Conservation (phyloP, 2,329 filamentous ascomycete genomes). For the Beauveria rudraprayagi region DNA sequence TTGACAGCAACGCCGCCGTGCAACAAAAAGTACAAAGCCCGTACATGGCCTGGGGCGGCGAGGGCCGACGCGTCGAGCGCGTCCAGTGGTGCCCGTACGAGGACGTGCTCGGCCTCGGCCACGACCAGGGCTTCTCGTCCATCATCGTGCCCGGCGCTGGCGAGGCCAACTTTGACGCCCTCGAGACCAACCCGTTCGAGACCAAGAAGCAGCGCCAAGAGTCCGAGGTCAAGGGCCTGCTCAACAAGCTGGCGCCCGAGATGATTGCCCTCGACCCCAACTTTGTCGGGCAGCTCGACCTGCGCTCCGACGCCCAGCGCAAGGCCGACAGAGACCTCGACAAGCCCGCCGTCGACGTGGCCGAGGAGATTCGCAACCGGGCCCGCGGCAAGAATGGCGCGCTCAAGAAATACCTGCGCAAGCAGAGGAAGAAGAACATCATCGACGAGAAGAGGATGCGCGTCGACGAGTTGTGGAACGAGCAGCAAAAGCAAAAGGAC, state of each 20-base stretch:
- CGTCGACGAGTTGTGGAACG: slow-evolving; percentile 73
- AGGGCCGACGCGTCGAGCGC: slow-evolving; percentile 71
- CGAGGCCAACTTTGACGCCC: slow-evolving; percentile 89
- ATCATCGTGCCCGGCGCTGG: slow-evolving; percentile 91
- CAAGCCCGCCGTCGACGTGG: slow-evolving; percentile 48
- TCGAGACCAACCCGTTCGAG: slow-evolving; percentile 94
- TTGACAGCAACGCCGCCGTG: slow-evolving; percentile 62
- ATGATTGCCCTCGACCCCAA: slow-evolving; percentile 95
- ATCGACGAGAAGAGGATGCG: slow-evolving; percentile 91
- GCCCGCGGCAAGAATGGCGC: slow-evolving; percentile 86
- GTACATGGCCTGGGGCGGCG: slow-evolving; percentile 89
- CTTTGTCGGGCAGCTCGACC: slow-evolving; percentile 81
- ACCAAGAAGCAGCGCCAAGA: slow-evolving; percentile 88
- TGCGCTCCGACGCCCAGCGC: slow-evolving; percentile 69
- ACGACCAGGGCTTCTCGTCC: slow-evolving; percentile 79
- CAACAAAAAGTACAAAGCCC: slow-evolving; percentile 76
- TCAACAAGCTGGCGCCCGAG: slow-evolving; percentile 92
- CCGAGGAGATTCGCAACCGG: slow-evolving; percentile 62
- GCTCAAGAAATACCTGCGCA: slow-evolving; percentile 78
- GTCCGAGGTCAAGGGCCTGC: slow-evolving; percentile 75
- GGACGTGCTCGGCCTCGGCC: slow-evolving; percentile 79
- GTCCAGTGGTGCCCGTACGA: slow-evolving; percentile 92
- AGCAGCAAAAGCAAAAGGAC: slow-evolving; percentile 59
- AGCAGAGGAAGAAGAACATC: slow-evolving; percentile 87
- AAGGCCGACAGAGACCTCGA: slow-evolving; percentile 75